Conservation (phyloP, 2,329 filamentous ascomycete genomes). For the Aspergillus pseudotamarii region DNA sequence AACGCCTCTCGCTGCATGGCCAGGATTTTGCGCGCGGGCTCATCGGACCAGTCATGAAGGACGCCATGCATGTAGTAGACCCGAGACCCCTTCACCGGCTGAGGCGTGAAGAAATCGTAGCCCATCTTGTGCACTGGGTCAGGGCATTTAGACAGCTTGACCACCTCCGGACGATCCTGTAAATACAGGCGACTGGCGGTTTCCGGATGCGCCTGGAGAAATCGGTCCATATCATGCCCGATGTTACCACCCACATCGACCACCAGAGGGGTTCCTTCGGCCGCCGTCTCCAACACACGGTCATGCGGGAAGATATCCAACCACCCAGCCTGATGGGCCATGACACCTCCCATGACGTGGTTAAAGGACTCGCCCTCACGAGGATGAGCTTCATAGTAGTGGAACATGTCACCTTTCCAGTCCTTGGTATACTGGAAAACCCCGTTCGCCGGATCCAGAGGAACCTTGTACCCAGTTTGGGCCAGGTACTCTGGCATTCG, state of each 20-base stretch:
- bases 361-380: not conserved
- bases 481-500: not conserved
- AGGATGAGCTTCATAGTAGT: slow-evolving; percentile 6
- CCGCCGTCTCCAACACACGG: not conserved
- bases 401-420: not conserved
- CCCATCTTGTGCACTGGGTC: slow-evolving; percentile 11
- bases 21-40: slow-evolving; percentile 14
- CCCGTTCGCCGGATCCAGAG: not conserved
- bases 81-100: slow-evolving; percentile 12
- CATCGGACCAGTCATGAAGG: slow-evolving; percentile 11
- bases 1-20: slow-evolving; percentile 13
- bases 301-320: not conserved
- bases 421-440: slow-evolving; percentile 9
- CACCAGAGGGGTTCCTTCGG: slow-evolving; percentile 5
- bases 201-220: not conserved
- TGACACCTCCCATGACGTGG: not conserved
- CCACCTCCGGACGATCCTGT: slow-evolving; percentile 7
- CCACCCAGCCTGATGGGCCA: not conserved
- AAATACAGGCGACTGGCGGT: slow-evolving; percentile 4
- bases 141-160: not conserved
- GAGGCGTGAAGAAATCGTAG: slow-evolving; percentile 19
- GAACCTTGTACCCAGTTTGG: slow-evolving; percentile 2
- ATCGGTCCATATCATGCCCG: slow-evolving; percentile 7
- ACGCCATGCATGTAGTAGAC: slow-evolving; percentile 17
- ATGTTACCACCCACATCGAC: slow-evolving; percentile 15